These are phyloP conservation scores for Capsella bursapastoris DNA, from an alignment of 345 rosid species.

Conservation along the genomic window DNA sequence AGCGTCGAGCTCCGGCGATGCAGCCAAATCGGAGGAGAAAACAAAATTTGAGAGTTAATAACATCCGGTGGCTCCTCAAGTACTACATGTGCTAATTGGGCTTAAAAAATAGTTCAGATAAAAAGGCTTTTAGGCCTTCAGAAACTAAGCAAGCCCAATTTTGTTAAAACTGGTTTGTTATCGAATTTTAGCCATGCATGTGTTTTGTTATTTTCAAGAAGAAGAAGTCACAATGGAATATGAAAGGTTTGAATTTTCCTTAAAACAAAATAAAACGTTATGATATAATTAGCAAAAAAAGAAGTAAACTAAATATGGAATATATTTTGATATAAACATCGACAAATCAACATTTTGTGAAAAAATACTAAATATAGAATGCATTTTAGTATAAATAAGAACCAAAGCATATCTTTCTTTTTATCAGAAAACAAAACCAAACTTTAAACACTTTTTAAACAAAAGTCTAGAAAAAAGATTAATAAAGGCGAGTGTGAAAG, in stretches of 20 bases:
- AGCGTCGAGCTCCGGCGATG: constrained; percentile 20
- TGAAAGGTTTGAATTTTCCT: not conserved
- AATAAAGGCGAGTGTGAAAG: constrained; percentile 22
- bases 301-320: not conserved
- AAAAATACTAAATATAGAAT: not conserved
- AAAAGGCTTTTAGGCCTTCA: not conserved
- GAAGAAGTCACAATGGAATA: no score
- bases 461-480: constrained; percentile 4
- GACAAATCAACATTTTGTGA: not conserved
- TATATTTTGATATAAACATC: not conserved
- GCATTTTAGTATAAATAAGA: constrained; percentile 22
- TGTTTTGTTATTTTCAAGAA: no score
- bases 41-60: not conserved
- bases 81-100: not conserved
- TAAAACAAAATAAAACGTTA: not conserved
- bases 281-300: not conserved
- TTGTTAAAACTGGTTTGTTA: no score
- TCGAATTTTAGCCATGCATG: no score
- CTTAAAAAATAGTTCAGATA: not conserved
- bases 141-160: not conserved
- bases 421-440: not conserved
- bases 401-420: not conserved
- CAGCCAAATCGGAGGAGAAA: constrained; percentile 21
- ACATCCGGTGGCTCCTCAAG: not conserved
- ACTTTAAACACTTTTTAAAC: not conserved